Base-by-base conservation (phyloP, 331 rosid species). In the Dryas integrifolia region DNA sequence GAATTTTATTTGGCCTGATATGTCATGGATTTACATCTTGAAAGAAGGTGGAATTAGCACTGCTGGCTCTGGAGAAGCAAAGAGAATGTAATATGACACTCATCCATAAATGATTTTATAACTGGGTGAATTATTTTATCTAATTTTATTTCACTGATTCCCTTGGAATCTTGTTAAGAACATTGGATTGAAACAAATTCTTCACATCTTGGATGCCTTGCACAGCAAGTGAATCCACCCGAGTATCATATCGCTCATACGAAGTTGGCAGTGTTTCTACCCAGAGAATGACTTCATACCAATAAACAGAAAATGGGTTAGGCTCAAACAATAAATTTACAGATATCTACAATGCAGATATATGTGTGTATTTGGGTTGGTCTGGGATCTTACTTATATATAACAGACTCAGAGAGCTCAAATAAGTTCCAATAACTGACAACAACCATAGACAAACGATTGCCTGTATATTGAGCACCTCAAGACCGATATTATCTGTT, bases 121-220 rank as follows among this genome's bases (percentile, higher is more conserved):
- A 39, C 38, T 10, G 11, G 30, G 52, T 18, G 11, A 51, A 15
- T 8, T 38, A 15, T 9, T 40, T 9, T 9, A 40, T 56, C 60
- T 76, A 58, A 49, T 21, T 81, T 67, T 75, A 62, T 73, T 86
- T 85, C 9, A 73, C 81, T 18, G 88, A 88, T 75, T 86, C 88
- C 79, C 87, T 86, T 11, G 95, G 97, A 76, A 90, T 90, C 84
- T 85, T 86, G 69, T 70, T 74, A 48, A 88, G 86, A 75, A 86
- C 62, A 16, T 63, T 78, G 59, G 79, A 77, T 40, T 86, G 86
- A 67, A 90, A 82, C 74, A 82, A 51, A 55, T 79, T 79, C 81
- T 49, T 79, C 75, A 76, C 67, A 51, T 85, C 89, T 74, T 61
- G 82, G 73, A 65, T 78, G 67, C 93, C 82, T 83, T 69, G 80